These are phyloP conservation scores for Purshia tridentata DNA, from an alignment of 306 rosid species.

Conservation along the genomic window DNA sequence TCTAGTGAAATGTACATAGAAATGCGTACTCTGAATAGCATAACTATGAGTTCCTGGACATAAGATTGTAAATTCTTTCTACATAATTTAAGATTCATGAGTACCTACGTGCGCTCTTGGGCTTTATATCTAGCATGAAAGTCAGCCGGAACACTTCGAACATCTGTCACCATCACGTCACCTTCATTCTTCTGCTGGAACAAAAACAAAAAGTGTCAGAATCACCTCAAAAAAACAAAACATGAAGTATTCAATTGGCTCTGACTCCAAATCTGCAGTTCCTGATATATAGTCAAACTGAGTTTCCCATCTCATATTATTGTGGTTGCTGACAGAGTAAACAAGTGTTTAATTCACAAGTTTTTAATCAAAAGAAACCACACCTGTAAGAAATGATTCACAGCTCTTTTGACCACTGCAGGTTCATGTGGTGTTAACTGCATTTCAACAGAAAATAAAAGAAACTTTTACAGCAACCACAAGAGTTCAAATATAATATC, in stretches of 20 bases:
- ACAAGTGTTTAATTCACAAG: neutral
- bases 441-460: conserved; percentile 20
- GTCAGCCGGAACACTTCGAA: conserved; percentile 66
- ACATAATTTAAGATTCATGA: conserved; percentile 25
- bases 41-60: neutral
- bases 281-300: neutral
- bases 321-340: neutral
- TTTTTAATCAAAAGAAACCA: conserved; percentile 13
- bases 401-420: conserved; percentile 72
- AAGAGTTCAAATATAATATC: neutral
- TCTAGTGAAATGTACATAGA: neutral
- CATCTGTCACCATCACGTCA: conserved; percentile 72
- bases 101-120: conserved; percentile 91
- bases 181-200: conserved; percentile 64
- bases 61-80: neutral
- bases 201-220: conserved; percentile 29
- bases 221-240: conserved; percentile 3
- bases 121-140: conserved; percentile 89
- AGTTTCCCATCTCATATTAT: neutral
- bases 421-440: conserved; percentile 94
- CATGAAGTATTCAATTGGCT: neutral
- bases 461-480: neutral
- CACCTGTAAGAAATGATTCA: conserved; percentile 97
- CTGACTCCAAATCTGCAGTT: neutral
- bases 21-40: neutral